Conservation (phyloP, 306 rosid genomes). For the Gastrolobium bilobum region DNA sequence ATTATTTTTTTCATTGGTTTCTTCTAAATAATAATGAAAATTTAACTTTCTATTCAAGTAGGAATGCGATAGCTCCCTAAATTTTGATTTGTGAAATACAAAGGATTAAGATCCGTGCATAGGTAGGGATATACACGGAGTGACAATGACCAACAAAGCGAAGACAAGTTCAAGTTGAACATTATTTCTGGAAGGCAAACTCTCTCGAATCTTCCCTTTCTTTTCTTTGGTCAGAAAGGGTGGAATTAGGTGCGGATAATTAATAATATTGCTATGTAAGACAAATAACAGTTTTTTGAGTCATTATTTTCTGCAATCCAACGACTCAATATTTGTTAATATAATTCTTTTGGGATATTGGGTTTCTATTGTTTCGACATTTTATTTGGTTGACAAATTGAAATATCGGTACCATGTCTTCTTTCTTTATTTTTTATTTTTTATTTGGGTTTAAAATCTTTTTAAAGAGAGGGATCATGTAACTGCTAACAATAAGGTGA, state of each 20-base stretch:
- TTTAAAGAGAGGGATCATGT: too few relatives aligned
- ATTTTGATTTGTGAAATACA: not conserved
- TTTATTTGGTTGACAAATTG: too few relatives aligned
- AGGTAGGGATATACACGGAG: not conserved
- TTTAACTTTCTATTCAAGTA: constrained; percentile 12
- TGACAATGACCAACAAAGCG: not conserved
- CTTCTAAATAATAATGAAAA: not conserved
- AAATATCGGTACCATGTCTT: too few relatives aligned
- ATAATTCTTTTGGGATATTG: too few relatives aligned
- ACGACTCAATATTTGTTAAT: not conserved
- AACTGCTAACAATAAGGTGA: too few relatives aligned
- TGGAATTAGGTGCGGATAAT: constrained; percentile 23
- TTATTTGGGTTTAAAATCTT: too few relatives aligned
- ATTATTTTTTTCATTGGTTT: not conserved
- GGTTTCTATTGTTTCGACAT: too few relatives aligned
- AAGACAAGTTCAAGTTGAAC: constrained; percentile 43
- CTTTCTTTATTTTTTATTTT: too few relatives aligned
- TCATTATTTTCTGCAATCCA: not conserved
- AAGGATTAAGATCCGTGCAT: not conserved
- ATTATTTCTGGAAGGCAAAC: constrained; percentile 40
- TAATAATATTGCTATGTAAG: not conserved
- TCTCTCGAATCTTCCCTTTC: not conserved
- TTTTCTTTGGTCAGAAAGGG: constrained; percentile 16
- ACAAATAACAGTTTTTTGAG: constrained; percentile 34
- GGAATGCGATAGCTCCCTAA: not conserved